These are phyloP conservation scores for Iodosphaeria phyllophila DNA, from an alignment of 2,329 filamentous ascomycete species.

Conservation along the genomic window DNA sequence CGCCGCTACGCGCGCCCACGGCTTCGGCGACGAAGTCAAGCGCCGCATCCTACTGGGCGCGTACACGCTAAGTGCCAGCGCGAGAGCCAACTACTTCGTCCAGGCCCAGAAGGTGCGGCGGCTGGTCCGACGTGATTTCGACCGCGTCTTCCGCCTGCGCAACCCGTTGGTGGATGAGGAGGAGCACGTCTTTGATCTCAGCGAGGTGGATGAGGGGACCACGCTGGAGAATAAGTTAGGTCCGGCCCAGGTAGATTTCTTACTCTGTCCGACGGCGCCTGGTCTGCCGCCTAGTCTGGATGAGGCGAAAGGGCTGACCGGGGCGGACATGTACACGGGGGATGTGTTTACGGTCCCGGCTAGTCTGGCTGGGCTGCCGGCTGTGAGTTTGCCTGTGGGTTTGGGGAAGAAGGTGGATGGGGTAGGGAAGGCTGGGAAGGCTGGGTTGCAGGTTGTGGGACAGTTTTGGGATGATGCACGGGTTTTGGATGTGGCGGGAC, in stretches of 20 bases:
- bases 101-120: constrained; percentile 78
- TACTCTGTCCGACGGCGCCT: constrained; percentile 76
- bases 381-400: constrained; percentile 60
- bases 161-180: constrained; percentile 45
- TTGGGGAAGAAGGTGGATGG: constrained; percentile 14
- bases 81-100: constrained; percentile 92
- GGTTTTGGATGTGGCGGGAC: constrained; percentile 37
- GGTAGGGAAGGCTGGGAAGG: constrained; percentile 19
- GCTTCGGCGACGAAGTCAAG: constrained; percentile 72
- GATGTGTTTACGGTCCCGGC: constrained; percentile 94
- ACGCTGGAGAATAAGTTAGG: constrained; percentile 35
- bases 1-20: constrained; percentile 50
- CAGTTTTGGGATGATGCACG: constrained; percentile 61
- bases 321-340: constrained; percentile 70
- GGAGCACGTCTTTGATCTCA: constrained; percentile 33
- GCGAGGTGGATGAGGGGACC: constrained; percentile 35
- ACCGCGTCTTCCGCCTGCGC: constrained; percentile 49
- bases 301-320: constrained; percentile 32
- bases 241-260: constrained; percentile 56
- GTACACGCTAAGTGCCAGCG: constrained; percentile 75
- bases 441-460: constrained; percentile 60
- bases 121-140: constrained; percentile 72
- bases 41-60: constrained; percentile 76
- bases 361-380: constrained; percentile 77
- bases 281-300: constrained; percentile 49